phyloP scores from a whole-genome alignment of 2,329 filamentous ascomycete species.

The Cordyceps farinosa region DNA sequence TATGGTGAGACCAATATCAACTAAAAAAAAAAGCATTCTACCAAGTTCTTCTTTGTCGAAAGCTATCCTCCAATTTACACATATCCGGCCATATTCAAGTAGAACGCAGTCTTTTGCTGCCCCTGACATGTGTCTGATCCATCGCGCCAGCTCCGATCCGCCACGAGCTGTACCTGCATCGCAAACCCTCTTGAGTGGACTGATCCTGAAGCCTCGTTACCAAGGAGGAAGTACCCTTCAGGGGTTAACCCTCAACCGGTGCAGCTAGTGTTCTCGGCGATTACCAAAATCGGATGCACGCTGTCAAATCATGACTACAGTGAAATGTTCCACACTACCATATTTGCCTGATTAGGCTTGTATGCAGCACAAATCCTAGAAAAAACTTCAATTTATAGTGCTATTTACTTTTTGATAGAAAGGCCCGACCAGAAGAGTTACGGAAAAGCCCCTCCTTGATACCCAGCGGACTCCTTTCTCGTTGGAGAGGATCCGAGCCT shows the following conservation, averaged over 20 bases:
- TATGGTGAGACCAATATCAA: no score
- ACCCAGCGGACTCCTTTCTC: background rate
- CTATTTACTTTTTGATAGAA: background rate
- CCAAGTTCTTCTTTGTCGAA: background rate
- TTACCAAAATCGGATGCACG: no score
- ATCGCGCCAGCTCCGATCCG: background rate
- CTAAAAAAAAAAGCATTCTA: background rate
- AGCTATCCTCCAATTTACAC: no score
- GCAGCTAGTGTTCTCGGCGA: background rate
- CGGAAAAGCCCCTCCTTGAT: background rate
- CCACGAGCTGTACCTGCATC: background rate
- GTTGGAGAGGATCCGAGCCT: background rate
- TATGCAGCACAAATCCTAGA: background rate
- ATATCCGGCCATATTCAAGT: no score
- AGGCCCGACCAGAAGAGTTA: background rate
- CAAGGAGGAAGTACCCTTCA: background rate
- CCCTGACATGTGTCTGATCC: background rate
- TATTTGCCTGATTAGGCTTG: background rate
- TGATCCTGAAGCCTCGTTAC: background rate
- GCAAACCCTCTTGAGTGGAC: background rate
- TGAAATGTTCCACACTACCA: background rate
- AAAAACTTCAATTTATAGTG: background rate
- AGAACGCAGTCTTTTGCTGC: background rate
- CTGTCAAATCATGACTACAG: background rate
- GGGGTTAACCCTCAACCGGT: background rate